These are phyloP conservation scores for Beauveria varroae DNA, from an alignment of 2,329 filamentous ascomycete genomes.

Conservation along the genomic window DNA sequence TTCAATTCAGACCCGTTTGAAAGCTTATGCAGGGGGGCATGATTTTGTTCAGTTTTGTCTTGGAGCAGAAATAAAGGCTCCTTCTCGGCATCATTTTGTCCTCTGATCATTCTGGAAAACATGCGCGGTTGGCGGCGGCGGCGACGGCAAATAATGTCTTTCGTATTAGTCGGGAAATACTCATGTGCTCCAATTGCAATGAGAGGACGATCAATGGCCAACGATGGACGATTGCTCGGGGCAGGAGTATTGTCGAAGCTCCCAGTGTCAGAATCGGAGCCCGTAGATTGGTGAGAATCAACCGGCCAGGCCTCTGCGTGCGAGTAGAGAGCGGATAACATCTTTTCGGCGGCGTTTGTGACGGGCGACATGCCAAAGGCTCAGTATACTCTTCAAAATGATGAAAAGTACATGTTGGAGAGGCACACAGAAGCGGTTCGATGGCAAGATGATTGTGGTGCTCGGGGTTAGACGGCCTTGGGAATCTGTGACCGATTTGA, in stretches of 20 bases:
- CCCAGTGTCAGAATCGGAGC: conserved; percentile 12
- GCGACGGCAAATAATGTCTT: background rate
- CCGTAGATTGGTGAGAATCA: background rate
- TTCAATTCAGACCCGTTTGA: background rate
- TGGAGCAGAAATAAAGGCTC: background rate
- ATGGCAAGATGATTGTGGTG: background rate
- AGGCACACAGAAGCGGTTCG: background rate
- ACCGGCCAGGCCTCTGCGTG: conserved; percentile 4
- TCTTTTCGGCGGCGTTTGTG: background rate
- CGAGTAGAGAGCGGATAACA: conserved; percentile 8
- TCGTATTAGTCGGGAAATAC: background rate
- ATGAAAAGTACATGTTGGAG: background rate
- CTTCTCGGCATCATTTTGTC: background rate
- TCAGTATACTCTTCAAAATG: background rate
- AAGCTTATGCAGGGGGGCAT: background rate
- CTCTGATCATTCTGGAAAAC: background rate
- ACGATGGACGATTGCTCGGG: conserved; percentile 23
- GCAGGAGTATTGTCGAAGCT: conserved; percentile 27
- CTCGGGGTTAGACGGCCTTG: background rate
- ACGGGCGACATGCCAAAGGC: background rate
- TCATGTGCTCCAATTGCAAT: background rate
- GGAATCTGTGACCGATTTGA: background rate
- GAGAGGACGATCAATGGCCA: conserved; percentile 15
- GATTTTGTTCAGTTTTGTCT: background rate
- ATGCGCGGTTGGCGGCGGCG: background rate